phyloP scores from a whole-genome alignment of 2,329 filamentous ascomycete species.

The Hypomyces perniciosus region DNA sequence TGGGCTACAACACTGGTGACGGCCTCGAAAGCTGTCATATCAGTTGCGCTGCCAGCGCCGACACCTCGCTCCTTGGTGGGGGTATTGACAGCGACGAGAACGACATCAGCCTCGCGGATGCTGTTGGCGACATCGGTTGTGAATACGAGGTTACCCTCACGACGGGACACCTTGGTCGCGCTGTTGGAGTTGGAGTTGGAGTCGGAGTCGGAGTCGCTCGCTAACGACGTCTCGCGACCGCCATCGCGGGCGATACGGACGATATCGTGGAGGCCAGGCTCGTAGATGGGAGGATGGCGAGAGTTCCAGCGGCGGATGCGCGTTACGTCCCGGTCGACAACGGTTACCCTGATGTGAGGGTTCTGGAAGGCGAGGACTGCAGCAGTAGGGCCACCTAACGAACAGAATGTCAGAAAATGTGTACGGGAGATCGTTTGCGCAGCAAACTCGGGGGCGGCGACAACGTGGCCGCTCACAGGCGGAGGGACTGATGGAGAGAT shows the following conservation, averaged over 20 bases:
- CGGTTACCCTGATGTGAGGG: conserved; percentile 62
- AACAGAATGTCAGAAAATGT: not conserved
- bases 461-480: not conserved
- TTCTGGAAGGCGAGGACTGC: conserved; percentile 70
- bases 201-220: conserved; percentile 30
- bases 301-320: conserved; percentile 72
- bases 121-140: conserved; percentile 57
- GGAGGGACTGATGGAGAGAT: not conserved
- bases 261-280: conserved; percentile 64
- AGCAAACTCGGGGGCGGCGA: not conserved
- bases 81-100: conserved; percentile 74
- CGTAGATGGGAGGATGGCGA: conserved; percentile 66
- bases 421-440: not conserved
- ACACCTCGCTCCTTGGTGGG: conserved; percentile 67
- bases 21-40: conserved; percentile 66
- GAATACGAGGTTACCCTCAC: conserved; percentile 65
- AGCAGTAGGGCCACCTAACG: conserved; percentile 63
- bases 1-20: conserved; percentile 62
- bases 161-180: conserved; percentile 33
- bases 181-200: conserved; percentile 25
- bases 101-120: conserved; percentile 63
- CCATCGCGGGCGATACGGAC: conserved; percentile 60
- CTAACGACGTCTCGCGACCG: conserved; percentile 37
- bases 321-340: conserved; percentile 62
- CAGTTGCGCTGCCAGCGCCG: conserved; percentile 65